Conservation (phyloP, 345 rosid genomes). For the Citrus australasica region DNA sequence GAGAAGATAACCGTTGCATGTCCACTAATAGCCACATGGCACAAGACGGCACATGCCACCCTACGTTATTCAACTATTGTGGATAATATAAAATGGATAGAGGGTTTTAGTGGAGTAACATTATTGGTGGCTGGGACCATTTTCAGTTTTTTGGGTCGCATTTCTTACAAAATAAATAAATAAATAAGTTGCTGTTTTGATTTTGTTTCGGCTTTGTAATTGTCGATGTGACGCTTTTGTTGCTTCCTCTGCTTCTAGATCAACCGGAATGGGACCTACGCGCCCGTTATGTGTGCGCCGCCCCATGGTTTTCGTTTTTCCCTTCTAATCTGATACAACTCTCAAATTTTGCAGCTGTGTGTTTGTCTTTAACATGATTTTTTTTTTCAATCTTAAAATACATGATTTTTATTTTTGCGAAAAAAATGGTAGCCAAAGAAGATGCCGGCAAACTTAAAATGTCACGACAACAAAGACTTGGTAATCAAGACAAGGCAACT, state of each 20-base stretch:
- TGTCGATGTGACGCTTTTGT: background rate
- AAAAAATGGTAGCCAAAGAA: background rate
- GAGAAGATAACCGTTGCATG: conserved; percentile 50
- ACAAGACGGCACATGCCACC: conserved; percentile 50
- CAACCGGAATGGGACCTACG: background rate
- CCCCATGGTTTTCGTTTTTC: background rate
- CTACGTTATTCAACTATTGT: conserved; percentile 18
- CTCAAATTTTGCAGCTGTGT: background rate
- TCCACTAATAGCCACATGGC: conserved; percentile 45
- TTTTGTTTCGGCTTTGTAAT: background rate
- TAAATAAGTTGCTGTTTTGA: background rate
- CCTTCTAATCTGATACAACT: too few species aligned
- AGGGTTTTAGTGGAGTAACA: background rate
- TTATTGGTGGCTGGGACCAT: background rate
- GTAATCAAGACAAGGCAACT: background rate
- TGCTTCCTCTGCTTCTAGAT: background rate
- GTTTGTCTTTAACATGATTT: background rate
- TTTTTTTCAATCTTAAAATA: too few species aligned
- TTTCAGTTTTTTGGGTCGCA: background rate
- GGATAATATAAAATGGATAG: conserved; percentile 3
- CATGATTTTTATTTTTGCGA: too few species aligned
- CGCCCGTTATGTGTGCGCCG: too few species aligned
- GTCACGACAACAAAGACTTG: background rate
- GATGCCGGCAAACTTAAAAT: background rate
- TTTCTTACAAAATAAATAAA: background rate